These are phyloP conservation scores for Xylaria sp. DNA, from an alignment of 2,329 filamentous ascomycete species.

Conservation along the genomic window DNA sequence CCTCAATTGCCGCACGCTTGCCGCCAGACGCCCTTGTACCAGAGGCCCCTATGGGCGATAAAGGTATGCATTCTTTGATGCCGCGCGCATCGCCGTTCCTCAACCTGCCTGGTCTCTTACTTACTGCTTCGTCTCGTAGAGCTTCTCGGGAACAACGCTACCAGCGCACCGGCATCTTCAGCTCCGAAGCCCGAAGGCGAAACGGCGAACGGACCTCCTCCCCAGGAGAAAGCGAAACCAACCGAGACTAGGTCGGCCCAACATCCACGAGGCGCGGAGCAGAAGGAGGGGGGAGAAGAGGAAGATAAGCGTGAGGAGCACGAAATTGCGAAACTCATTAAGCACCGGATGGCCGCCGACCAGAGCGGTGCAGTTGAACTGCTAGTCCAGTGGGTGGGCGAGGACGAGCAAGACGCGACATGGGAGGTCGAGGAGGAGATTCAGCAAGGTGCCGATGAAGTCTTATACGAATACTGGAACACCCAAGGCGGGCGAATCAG, in stretches of 20 bases:
- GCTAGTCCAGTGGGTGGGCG: conserved; percentile 48
- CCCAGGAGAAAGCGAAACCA: conserved; percentile 31
- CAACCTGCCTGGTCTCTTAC: background rate
- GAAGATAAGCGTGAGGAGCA: conserved; percentile 42
- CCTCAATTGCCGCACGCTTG: conserved; percentile 34
- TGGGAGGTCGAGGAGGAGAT: conserved; percentile 52
- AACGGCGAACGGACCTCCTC: conserved; percentile 10
- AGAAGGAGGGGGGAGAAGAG: conserved; percentile 30
- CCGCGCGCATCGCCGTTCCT: background rate
- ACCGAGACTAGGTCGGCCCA: conserved; percentile 5
- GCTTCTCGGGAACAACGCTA: conserved; percentile 18
- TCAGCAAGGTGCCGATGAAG: conserved; percentile 49
- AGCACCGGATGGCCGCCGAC: conserved; percentile 42
- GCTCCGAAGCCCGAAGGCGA: conserved; percentile 22
- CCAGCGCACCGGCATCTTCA: conserved; percentile 5
- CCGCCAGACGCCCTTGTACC: conserved; percentile 38
- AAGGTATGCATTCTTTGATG: conserved; percentile 36
- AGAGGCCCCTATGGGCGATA: conserved; percentile 45
- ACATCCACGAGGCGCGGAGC: conserved; percentile 13
- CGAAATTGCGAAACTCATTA: conserved; percentile 45
- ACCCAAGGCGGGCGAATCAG: conserved; percentile 46
- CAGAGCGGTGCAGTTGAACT: conserved; percentile 45
- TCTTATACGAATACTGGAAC: conserved; percentile 50
- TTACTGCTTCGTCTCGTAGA: conserved; percentile 17
- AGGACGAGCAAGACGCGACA: conserved; percentile 43